Percentiles rank a stretch among this genome's conserved stretches.
These are phyloP conservation scores for Cairneyella variabilis DNA, from an alignment of 495 filamentous ascomycete genomes.

Conservation along the genomic window DNA sequence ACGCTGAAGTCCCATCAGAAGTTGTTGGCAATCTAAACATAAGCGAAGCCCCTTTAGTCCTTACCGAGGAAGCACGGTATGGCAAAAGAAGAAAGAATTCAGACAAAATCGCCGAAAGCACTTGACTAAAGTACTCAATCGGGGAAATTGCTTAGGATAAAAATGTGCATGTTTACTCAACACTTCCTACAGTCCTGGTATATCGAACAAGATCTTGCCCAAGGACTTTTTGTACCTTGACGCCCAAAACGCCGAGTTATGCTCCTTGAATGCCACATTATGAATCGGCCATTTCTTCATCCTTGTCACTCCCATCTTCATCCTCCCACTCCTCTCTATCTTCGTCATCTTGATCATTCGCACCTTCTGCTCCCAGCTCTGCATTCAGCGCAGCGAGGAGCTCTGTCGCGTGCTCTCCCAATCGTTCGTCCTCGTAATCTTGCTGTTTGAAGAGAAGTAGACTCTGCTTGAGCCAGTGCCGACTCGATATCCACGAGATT, in stretches of 20 bases:
- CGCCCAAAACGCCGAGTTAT: not conserved
- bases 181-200: no score
- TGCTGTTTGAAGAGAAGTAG: conserved; percentile 55
- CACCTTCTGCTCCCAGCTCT: conserved; percentile 48
- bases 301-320: conserved; percentile 48
- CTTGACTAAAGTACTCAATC: no score
- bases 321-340: conserved; percentile 38
- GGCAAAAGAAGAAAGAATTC: no score
- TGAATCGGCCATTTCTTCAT: conserved; percentile 43
- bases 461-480: conserved; percentile 58
- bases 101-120: no score
- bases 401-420: conserved; percentile 63
- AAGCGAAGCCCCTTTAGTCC: no score
- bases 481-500: conserved; percentile 49
- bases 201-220: no score
- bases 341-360: conserved; percentile 39
- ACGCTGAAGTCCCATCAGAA: no score
- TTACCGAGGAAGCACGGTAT: no score
- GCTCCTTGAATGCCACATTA: not conserved
- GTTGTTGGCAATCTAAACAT: no score
- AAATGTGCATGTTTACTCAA: no score
- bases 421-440: conserved; percentile 68
- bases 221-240: not conserved
- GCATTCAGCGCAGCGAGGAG: conserved; percentile 50
- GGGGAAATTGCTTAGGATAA: no score